A percentile compares a stretch with the other conserved stretches of the same genome.
Evolutionary conservation across 2,329 filamentous ascomycete genomes (phyloP).

Genomic region (Amesomyces nigricolor): DNA sequence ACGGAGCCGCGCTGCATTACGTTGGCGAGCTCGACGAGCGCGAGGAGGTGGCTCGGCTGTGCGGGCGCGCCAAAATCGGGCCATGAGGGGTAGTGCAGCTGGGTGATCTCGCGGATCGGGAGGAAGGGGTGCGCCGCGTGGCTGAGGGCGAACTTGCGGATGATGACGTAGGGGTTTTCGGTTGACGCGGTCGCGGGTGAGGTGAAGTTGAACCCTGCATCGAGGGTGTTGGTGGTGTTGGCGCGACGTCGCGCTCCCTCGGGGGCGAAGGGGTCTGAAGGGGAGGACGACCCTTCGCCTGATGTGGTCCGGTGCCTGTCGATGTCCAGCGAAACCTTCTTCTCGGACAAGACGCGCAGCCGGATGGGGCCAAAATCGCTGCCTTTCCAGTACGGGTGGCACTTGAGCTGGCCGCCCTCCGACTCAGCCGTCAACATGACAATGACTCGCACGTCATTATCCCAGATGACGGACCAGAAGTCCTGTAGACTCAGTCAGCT

Average conservation of each 20-base stretch:
- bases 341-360: conserved; percentile 74
- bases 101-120: conserved; percentile 85
- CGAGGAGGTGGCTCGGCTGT: conserved; percentile 78
- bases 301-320: conserved; percentile 39
- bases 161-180: conserved; percentile 69
- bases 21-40: conserved; percentile 83
- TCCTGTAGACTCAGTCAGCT: conserved; percentile 53
- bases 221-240: conserved; percentile 46
- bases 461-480: conserved; percentile 97
- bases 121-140: conserved; percentile 74
- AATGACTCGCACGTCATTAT: conserved; percentile 89
- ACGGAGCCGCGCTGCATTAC: conserved; percentile 58
- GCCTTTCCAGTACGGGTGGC: conserved; percentile 85
- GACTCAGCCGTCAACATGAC: conserved; percentile 95
- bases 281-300: conserved; percentile 25
- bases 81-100: conserved; percentile 94
- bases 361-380: conserved; percentile 72
- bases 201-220: conserved; percentile 28
- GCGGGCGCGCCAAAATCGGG: conserved; percentile 93
- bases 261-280: conserved; percentile 19
- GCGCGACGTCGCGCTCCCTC: conserved; percentile 47
- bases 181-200: conserved; percentile 27
- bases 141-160: conserved; percentile 80
- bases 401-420: conserved; percentile 90
- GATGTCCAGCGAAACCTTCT: conserved; percentile 72